A percentile compares a stretch with the other conserved stretches of the same genome.
Evolutionary conservation across 2,329 filamentous ascomycete species (phyloP).

Genomic region (Talaromyces amestolkiae): DNA sequence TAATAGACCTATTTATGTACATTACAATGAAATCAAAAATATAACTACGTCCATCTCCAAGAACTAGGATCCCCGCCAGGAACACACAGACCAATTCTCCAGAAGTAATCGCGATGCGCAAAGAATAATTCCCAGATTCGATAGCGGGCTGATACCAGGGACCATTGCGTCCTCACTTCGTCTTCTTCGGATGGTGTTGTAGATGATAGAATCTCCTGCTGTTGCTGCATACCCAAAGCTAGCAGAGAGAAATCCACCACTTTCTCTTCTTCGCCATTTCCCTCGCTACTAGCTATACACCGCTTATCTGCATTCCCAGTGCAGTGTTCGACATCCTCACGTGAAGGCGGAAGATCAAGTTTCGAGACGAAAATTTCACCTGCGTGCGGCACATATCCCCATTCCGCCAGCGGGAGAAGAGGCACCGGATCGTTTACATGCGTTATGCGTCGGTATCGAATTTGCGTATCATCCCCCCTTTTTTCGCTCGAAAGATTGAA

Average conservation of each 20-base stretch:
- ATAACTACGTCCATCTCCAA: conserved; percentile 17
- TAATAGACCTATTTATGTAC: neutral
- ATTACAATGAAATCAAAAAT: neutral
- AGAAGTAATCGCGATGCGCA: conserved; percentile 95
- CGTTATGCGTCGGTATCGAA: conserved; percentile 72
- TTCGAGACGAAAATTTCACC: conserved; percentile 87
- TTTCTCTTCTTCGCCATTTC: neutral
- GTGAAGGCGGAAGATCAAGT: conserved; percentile 63
- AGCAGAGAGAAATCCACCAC: neutral
- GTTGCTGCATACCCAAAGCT: neutral
- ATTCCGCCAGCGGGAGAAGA: conserved; percentile 77
- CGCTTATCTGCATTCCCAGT: conserved; percentile 65
- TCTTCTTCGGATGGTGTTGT: neutral
- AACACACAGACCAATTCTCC: conserved; percentile 84
- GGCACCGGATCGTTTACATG: conserved; percentile 86
- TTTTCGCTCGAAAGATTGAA: conserved; percentile 43
- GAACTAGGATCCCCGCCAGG: conserved; percentile 60
- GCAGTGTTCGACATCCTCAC: conserved; percentile 69
- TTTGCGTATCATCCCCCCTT: conserved; percentile 12
- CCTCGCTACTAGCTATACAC: conserved; percentile 67
- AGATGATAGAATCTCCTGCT: neutral
- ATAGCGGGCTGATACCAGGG: conserved; percentile 51
- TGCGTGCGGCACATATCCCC: conserved; percentile 81
- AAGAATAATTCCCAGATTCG: conserved; percentile 92
- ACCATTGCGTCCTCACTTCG: conserved; percentile 19